Conservation (phyloP, 2,329 filamentous ascomycete species). For the Cladophialophora immunda region DNA sequence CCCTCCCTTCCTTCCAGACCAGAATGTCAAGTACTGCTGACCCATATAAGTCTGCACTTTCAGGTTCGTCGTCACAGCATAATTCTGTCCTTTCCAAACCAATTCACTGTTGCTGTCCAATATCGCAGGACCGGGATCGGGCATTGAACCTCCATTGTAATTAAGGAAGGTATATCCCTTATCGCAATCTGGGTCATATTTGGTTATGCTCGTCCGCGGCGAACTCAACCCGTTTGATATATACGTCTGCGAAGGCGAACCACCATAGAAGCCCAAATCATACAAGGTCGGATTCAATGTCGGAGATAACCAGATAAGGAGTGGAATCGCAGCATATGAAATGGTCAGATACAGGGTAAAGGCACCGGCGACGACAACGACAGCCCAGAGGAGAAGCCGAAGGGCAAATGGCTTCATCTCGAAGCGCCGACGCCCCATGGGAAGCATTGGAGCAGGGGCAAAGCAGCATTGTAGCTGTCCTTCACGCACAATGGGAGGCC, state of each 20-base stretch:
- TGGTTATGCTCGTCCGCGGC: slow-evolving; percentile 40
- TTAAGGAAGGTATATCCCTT: slow-evolving; percentile 53
- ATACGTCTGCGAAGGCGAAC: slow-evolving; percentile 26
- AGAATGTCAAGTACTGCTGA: slow-evolving; percentile 58
- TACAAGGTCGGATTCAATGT: slow-evolving; percentile 29
- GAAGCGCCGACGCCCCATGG: slow-evolving; percentile 3
- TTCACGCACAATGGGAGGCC: neutral
- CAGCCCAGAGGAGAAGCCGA: slow-evolving; percentile 13
- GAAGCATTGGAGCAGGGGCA: slow-evolving; percentile 9
- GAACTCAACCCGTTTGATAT: slow-evolving; percentile 29
- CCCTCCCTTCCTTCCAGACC: slow-evolving; percentile 58
- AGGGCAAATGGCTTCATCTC: slow-evolving; percentile 22
- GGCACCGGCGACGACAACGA: slow-evolving; percentile 6
- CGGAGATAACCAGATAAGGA: slow-evolving; percentile 28
- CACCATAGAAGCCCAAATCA: slow-evolving; percentile 35
- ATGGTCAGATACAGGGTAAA: slow-evolving; percentile 19
- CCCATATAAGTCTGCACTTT: slow-evolving; percentile 56
- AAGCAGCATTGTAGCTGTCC: slow-evolving; percentile 14
- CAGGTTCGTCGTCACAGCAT: slow-evolving; percentile 54
- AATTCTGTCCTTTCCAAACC: slow-evolving; percentile 54
- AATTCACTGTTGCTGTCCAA: slow-evolving; percentile 55
- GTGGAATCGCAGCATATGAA: slow-evolving; percentile 22
- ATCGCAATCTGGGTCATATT: slow-evolving; percentile 47
- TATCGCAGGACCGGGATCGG: slow-evolving; percentile 53
- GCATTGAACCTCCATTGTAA: slow-evolving; percentile 48